These are phyloP conservation scores for Vickermania spadyakhi DNA, from an alignment of 208 protist genomes.

Conservation along the genomic window DNA sequence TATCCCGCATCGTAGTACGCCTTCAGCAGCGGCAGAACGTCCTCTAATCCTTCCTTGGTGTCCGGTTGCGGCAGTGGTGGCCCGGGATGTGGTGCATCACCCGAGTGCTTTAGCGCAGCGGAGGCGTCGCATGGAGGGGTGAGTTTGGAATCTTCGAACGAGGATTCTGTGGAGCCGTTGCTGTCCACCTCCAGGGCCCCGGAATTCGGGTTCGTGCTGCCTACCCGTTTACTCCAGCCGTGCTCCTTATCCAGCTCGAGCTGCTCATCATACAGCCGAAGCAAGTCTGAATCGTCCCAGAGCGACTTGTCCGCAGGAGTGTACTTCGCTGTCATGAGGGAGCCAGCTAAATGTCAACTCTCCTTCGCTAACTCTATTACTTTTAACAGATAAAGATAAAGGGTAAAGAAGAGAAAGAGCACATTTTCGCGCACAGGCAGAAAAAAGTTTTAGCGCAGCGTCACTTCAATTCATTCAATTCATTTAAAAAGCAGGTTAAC, in stretches of 20 bases:
- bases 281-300: conserved; percentile 78
- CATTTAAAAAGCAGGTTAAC: too few species aligned
- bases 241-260: conserved; percentile 16
- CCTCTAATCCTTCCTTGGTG: neutral
- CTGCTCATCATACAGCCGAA: conserved; percentile 69
- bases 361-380: neutral
- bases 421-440: neutral
- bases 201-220: neutral
- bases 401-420: conserved; percentile 1
- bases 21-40: conserved; percentile 23
- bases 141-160: neutral
- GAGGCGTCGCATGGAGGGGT: neutral
- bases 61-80: neutral
- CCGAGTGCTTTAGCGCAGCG: neutral
- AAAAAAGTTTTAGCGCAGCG: too few species aligned
- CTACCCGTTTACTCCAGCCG: neutral
- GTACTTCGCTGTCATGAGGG: conserved; percentile 19
- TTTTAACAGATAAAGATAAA: conserved; percentile 5
- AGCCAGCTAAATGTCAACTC: conserved; percentile 5
- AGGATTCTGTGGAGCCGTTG: neutral
- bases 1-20: conserved; percentile 54
- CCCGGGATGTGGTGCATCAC: neutral
- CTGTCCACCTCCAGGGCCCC: neutral
- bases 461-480: too few species aligned
- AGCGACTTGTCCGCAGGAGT: conserved; percentile 38